phyloP scores from a whole-genome alignment of 208 protist genomes.

The Phytomonas sp. region DNA sequence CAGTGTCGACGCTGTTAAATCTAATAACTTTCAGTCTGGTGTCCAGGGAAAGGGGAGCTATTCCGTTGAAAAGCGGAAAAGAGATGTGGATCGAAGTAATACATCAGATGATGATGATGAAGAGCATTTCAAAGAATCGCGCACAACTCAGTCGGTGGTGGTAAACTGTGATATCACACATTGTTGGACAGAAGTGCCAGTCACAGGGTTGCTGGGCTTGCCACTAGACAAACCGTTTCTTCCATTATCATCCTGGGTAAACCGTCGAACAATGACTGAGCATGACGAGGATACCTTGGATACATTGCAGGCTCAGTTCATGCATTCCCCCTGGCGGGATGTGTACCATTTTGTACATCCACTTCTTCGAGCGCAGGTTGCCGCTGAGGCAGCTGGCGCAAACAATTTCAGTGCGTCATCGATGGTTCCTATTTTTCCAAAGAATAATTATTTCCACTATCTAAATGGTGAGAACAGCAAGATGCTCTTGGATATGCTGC shows the following conservation, averaged over 20 bases:
- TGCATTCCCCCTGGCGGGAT: conserved; percentile 45
- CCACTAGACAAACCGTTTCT: conserved; percentile 29
- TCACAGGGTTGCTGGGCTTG: conserved; percentile 53
- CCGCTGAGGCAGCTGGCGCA: neutral
- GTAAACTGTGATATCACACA: neutral
- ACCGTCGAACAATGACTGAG: neutral
- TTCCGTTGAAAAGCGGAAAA: neutral
- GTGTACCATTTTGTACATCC: conserved; percentile 43
- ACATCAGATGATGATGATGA: conserved; percentile 19
- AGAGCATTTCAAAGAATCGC: conserved; percentile 1
- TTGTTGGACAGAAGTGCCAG: conserved; percentile 65
- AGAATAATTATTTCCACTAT: neutral
- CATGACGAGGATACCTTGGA: neutral
- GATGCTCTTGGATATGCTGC: conserved; percentile 6
- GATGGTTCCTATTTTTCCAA: neutral
- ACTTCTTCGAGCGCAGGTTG: conserved; percentile 19
- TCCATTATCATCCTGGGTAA: neutral
- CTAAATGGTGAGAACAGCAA: neutral
- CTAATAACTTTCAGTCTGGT: neutral
- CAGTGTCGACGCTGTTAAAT: neutral
- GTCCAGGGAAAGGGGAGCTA: neutral
- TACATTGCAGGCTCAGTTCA: conserved; percentile 14
- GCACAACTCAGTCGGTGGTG: neutral
- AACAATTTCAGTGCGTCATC: neutral
- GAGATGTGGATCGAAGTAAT: neutral